These are phyloP conservation scores for Aureobasidium uvarum DNA, from an alignment of 2,329 filamentous ascomycete species.

Conservation along the genomic window DNA sequence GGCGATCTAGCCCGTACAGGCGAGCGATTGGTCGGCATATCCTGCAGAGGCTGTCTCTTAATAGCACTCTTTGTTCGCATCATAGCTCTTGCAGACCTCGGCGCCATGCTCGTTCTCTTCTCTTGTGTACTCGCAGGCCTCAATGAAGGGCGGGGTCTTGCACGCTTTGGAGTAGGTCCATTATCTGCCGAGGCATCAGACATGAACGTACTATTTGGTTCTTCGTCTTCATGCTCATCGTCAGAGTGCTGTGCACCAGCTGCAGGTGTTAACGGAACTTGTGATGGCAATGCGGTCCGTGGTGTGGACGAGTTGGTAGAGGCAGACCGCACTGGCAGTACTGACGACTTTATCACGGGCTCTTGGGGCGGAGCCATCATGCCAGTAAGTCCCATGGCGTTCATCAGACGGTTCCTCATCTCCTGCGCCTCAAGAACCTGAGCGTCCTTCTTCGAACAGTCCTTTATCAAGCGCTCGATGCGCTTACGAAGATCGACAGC, in stretches of 20 bases:
- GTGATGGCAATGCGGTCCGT: conserved; percentile 2
- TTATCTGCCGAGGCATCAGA: conserved; percentile 37
- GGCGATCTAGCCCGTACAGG: conserved; percentile 32
- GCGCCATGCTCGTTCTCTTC: conserved; percentile 31
- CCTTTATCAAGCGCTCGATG: conserved; percentile 36
- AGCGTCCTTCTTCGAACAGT: conserved; percentile 39
- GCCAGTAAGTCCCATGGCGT: conserved; percentile 38
- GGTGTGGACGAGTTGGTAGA: conserved; percentile 25
- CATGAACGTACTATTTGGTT: conserved; percentile 31
- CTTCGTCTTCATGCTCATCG: conserved; percentile 26
- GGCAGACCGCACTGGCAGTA: conserved; percentile 26
- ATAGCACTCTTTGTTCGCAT: conserved; percentile 29
- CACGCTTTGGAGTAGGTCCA: conserved; percentile 45
- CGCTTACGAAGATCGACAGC: conserved; percentile 31
- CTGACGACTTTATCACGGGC: conserved; percentile 22
- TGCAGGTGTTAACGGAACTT: conserved; percentile 21
- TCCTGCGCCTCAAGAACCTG: conserved; percentile 42
- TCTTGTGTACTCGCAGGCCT: conserved; percentile 37
- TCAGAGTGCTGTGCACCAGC: neutral
- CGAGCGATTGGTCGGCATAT: conserved; percentile 34
- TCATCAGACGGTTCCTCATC: conserved; percentile 41
- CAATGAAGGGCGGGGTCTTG: conserved; percentile 39
- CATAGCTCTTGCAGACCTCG: conserved; percentile 29
- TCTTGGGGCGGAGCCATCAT: conserved; percentile 22
- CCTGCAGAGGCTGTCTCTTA: conserved; percentile 33